These are phyloP conservation scores for Batkoa obscura DNA, from an alignment of 371 early-diverging fungal species.

Conservation along the genomic window DNA sequence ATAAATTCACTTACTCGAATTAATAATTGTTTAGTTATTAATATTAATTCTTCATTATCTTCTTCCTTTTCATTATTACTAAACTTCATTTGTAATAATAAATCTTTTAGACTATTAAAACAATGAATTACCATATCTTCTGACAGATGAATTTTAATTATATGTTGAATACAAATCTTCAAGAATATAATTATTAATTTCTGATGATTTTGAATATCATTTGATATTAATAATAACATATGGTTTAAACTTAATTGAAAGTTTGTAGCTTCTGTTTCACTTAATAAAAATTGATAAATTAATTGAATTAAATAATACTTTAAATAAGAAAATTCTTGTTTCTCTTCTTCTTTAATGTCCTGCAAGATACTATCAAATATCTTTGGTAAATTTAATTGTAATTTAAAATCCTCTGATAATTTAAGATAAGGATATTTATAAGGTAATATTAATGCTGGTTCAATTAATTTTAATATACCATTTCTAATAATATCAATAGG, in stretches of 20 bases:
- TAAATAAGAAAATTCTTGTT: neutral
- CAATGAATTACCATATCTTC: no score
- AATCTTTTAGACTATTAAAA: no score
- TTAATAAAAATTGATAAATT: neutral
- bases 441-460: neutral
- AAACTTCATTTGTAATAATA: no score
- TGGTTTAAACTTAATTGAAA: neutral
- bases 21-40: no score
- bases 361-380: neutral
- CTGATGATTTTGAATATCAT: no score
- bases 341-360: neutral
- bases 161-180: no score
- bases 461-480: neutral
- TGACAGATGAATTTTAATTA: no score
- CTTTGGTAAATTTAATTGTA: neutral
- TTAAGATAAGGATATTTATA: neutral
- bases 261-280: neutral
- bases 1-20: no score
- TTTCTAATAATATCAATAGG: neutral
- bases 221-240: no score
- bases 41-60: no score
- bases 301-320: neutral
- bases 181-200: no score
- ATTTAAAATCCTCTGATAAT: neutral
- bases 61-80: no score